Evolutionary conservation across 2,329 filamentous ascomycete genomes (phyloP).

Genomic region (Botrytis fragariae): DNA sequence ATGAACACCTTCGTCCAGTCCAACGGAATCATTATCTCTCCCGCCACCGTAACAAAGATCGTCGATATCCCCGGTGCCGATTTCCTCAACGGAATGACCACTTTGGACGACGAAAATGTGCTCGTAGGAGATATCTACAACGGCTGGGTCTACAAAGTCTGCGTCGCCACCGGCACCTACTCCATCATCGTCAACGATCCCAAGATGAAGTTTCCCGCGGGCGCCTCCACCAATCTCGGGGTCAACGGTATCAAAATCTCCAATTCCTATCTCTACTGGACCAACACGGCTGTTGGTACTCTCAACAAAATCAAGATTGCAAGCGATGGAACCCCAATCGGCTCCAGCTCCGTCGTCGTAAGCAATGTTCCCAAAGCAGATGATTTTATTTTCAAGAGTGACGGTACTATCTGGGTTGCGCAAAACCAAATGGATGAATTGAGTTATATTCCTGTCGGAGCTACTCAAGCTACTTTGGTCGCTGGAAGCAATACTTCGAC

Average conservation of each 20-base stretch:
- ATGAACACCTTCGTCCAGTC: conserved; percentile 27
- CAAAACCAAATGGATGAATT: conserved; percentile 23
- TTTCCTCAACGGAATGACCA: conserved; percentile 36
- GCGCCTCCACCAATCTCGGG: conserved; percentile 24
- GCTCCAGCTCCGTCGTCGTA: conserved; percentile 17
- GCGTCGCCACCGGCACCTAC: conserved; percentile 31
- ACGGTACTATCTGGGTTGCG: conserved; percentile 23
- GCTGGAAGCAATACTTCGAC: conserved; percentile 23
- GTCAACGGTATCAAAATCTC: conserved; percentile 36
- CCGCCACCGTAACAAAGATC: conserved; percentile 20
- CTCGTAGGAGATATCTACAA: conserved; percentile 31
- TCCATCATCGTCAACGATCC: conserved; percentile 32
- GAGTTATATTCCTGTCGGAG: conserved; percentile 12
- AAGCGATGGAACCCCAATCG: conserved; percentile 27
- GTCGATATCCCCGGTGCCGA: conserved; percentile 22
- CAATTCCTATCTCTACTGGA: conserved; percentile 32
- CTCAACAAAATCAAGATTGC: conserved; percentile 26
- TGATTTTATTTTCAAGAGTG: conserved; percentile 24
- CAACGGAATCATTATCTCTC: not conserved
- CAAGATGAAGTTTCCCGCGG: conserved; percentile 25
- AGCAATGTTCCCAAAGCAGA: conserved; percentile 21
- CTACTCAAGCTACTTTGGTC: conserved; percentile 2
- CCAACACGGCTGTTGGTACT: conserved; percentile 31
- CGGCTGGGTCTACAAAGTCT: conserved; percentile 31
- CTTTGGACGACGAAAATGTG: conserved; percentile 24